A percentile compares a stretch with the other conserved stretches of the same genome.
Evolutionary conservation across 2,329 filamentous ascomycete species (phyloP).

Genomic region (Cadophora sp.): DNA sequence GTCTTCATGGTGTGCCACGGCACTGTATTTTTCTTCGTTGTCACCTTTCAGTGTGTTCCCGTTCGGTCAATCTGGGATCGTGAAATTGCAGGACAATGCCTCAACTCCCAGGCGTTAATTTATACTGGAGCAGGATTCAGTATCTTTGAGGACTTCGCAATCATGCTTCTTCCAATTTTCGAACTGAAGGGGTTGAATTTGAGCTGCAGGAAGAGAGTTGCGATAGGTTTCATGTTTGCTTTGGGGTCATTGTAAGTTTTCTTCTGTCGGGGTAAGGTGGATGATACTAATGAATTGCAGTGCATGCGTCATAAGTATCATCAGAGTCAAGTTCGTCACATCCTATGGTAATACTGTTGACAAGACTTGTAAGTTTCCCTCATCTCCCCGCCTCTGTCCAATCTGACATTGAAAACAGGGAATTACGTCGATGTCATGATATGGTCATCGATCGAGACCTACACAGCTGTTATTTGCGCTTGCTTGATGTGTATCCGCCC

Average conservation of each 20-base stretch:
- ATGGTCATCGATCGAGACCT: conserved; percentile 45
- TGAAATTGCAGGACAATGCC: conserved; percentile 51
- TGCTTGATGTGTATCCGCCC: conserved; percentile 52
- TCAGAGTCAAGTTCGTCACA: conserved; percentile 67
- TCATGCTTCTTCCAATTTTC: conserved; percentile 70
- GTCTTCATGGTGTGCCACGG: conserved; percentile 21
- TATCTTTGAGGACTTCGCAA: conserved; percentile 70
- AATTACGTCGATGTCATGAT: conserved; percentile 43
- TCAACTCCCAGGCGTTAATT: conserved; percentile 68
- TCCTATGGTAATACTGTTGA: conserved; percentile 32
- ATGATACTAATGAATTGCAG: conserved; percentile 35
- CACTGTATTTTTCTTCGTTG: conserved; percentile 27
- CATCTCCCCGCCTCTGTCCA: background rate
- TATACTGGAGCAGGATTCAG: conserved; percentile 71
- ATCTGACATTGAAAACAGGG: conserved; percentile 28
- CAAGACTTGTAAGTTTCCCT: conserved; percentile 30
- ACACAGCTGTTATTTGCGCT: conserved; percentile 50
- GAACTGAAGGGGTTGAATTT: conserved; percentile 67
- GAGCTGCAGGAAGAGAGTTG: conserved; percentile 69
- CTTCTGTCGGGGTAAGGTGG: background rate
- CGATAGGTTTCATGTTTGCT: conserved; percentile 70
- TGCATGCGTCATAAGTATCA: conserved; percentile 60
- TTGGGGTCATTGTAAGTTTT: conserved; percentile 67
- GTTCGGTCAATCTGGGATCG: conserved; percentile 31
- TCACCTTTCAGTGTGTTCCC: conserved; percentile 35